Conservation (phyloP, 345 rosid species). For the Rhizophora apiculata region DNA sequence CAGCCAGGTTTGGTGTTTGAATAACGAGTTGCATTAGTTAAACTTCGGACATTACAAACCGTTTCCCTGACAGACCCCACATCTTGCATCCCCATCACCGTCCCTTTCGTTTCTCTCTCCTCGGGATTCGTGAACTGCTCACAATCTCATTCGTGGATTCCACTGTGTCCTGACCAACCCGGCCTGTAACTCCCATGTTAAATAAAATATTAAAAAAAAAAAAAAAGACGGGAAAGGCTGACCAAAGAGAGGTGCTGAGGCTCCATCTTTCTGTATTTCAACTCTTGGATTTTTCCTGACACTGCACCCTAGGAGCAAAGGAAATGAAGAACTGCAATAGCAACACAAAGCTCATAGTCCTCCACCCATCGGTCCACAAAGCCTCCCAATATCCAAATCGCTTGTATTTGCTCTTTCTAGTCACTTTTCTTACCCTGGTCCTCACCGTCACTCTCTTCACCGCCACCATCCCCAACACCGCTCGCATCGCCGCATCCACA, state of each 20-base stretch:
- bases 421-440: conserved; percentile 59
- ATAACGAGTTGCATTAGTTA: too few species aligned
- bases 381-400: conserved; percentile 41
- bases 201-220: neutral
- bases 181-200: neutral
- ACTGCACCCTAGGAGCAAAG: neutral
- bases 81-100: neutral
- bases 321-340: conserved; percentile 50
- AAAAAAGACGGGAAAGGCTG: neutral
- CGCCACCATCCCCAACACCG: conserved; percentile 23
- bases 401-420: conserved; percentile 53
- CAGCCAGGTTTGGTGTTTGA: too few species aligned
- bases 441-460: conserved; percentile 68
- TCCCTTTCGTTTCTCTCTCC: neutral
- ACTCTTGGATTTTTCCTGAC: too few species aligned
- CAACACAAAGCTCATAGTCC: conserved; percentile 67
- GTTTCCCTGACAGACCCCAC: neutral
- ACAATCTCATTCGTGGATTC: conserved; percentile 28
- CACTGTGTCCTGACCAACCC: conserved; percentile 11
- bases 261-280: too few species aligned
- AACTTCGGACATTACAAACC: neutral
- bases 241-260: neutral
- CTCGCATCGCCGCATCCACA: conserved; percentile 26
- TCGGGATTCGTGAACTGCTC: conserved; percentile 8
- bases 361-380: conserved; percentile 68